phyloP scores from a whole-genome alignment of 441 rosid species.

The Adansonia grandidieri region DNA sequence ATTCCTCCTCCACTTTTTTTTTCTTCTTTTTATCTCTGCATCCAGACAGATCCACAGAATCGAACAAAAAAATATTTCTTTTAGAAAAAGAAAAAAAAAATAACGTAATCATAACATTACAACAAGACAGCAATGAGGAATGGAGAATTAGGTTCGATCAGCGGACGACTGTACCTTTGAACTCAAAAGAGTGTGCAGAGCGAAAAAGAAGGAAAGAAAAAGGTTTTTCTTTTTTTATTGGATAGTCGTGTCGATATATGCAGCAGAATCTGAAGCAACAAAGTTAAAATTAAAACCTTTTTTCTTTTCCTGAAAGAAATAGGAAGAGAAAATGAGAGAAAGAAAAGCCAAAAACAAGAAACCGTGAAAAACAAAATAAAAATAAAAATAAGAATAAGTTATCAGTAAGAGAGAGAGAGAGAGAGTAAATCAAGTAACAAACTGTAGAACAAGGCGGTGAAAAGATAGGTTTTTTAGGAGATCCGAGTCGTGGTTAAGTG shows the following conservation, averaged over 20 bases:
- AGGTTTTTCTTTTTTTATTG: conserved; percentile 42
- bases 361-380: neutral
- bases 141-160: conserved; percentile 20
- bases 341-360: neutral
- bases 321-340: conserved; percentile 1
- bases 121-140: neutral
- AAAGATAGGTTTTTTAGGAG: conserved; percentile 57
- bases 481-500: conserved; percentile 34
- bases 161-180: conserved; percentile 9
- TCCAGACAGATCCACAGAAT: conserved; percentile 26
- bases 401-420: neutral
- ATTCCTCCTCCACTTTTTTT: conserved; percentile 27
- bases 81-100: neutral
- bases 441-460: conserved; percentile 47
- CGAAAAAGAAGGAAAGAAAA: conserved; percentile 24
- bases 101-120: neutral
- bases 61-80: neutral
- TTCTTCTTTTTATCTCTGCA: conserved; percentile 34
- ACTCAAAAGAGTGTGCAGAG: conserved; percentile 28
- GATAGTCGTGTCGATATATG: conserved; percentile 40
- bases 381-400: neutral
- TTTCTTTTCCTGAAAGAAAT: neutral
- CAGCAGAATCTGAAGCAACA: conserved; percentile 21
- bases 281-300: neutral
- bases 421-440: conserved; percentile 35